Conservation (phyloP, 257 asterid species). For the Orobanche coerulescens region DNA sequence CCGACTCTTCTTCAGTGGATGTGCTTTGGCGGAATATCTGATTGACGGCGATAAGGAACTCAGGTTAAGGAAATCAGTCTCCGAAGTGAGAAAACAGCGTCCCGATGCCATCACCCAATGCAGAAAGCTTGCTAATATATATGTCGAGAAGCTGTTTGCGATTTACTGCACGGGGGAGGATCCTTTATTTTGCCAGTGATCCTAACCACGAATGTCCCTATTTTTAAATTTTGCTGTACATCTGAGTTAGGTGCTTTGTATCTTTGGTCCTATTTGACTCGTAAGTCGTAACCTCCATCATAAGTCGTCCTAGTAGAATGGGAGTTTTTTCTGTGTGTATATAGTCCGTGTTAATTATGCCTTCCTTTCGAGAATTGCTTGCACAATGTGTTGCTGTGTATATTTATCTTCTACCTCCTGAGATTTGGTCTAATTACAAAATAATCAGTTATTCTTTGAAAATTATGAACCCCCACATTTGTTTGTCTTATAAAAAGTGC, state of each 20-base stretch:
- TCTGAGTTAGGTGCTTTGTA: neutral
- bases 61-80: constrained; percentile 25
- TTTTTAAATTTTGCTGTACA: neutral
- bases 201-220: neutral
- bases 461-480: neutral
- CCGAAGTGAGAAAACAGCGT: constrained; percentile 21
- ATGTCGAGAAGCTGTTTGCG: constrained; percentile 12
- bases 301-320: neutral
- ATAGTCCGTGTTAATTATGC: neutral
- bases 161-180: constrained; percentile 15
- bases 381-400: neutral
- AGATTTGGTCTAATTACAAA: too few species aligned
- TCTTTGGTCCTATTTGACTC: neutral
- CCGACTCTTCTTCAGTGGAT: constrained; percentile 20
- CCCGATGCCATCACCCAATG: constrained; percentile 18
- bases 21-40: constrained; percentile 31
- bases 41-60: constrained; percentile 23
- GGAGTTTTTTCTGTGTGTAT: neutral
- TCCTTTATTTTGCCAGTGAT: constrained; percentile 14
- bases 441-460: neutral
- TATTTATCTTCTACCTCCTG: too few species aligned
- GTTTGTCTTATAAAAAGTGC: too few species aligned
- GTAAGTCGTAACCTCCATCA: neutral
- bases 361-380: neutral
- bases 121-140: constrained; percentile 14